phyloP scores from a whole-genome alignment of 495 filamentous ascomycete species.

The Talaromyces borbonicus region DNA sequence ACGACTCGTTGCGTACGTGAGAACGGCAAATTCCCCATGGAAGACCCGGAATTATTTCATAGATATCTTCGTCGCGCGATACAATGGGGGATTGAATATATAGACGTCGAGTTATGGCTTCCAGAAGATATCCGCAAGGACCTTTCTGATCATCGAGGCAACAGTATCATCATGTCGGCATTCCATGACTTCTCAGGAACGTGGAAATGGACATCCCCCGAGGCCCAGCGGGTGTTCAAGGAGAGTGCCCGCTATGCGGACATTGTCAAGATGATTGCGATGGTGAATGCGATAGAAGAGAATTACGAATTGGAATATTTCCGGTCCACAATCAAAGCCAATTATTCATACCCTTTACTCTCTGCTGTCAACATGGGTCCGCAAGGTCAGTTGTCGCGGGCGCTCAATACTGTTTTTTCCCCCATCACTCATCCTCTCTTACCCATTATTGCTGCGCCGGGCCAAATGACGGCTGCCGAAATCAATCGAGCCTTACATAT shows the following conservation, averaged over 20 bases:
- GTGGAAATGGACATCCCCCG: constrained; percentile 69
- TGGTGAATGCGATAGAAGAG: constrained; percentile 65
- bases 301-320: constrained; percentile 87
- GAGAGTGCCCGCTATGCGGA: constrained; percentile 66
- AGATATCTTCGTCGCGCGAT: constrained; percentile 68
- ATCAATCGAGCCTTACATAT: constrained; percentile 69
- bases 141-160: constrained; percentile 60
- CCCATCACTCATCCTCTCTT: constrained; percentile 78
- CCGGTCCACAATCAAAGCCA: constrained; percentile 59
- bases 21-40: constrained; percentile 76
- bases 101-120: constrained; percentile 79
- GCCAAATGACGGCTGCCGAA: constrained; percentile 72
- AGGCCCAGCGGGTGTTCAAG: constrained; percentile 57
- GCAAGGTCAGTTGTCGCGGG: constrained; percentile 68
- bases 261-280: constrained; percentile 81
- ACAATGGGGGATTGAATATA: constrained; percentile 80
- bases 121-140: constrained; percentile 60
- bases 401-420: constrained; percentile 73
- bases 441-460: constrained; percentile 75
- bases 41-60: constrained; percentile 62
- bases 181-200: constrained; percentile 78
- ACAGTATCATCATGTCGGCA: constrained; percentile 73
- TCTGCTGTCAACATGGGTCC: constrained; percentile 83
- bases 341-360: constrained; percentile 58
- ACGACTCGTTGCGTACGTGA: constrained; percentile 71